Base-by-base conservation (phyloP, 805 yeast species). In the Saturnispora besseyi region DNA sequence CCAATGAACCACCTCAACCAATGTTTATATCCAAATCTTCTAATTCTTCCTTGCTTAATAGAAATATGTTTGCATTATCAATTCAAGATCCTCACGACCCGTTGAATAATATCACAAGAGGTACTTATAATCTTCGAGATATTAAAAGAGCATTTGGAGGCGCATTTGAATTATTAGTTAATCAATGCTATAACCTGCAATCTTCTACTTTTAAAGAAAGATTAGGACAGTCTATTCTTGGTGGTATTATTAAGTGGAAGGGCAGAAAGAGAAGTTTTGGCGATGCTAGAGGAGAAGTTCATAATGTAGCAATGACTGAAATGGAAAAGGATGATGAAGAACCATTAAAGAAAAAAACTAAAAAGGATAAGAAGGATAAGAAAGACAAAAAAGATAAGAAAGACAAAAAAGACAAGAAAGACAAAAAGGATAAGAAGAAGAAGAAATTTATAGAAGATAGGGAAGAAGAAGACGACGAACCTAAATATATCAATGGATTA, bases 81-180 rank as follows among this genome's bases (percentile, higher is more conserved):
- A 85, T 91, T 30, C 91, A 85, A 64, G 98, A 91, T 62, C 98
- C 98, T 1, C 82, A 84, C 45, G 96, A 90, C 60, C 70, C 81
- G 2, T 55, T 70, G n/a, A 91, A 91, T 61, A 91, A 91, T 62
- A 83, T 91, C 44, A 81, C 93, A 43, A 73, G 96, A 57, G 87
- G 96, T 4, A 81, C 95, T 1, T 87, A 81, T 68, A 89, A 89
- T 62, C 69, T 87, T 40, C 67, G 87, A 36, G 87, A 83, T 58
- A 75, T 91, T 50, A 87, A 85, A 61, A 81, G 87, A 57, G 87
- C 96, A 0, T 89, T 91, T 68, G 82, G 83, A 15, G 96, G 96
- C 38, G 96, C 96, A 0, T 89, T 74, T 68, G 93, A 86, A 60
- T 62, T 88, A 48, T 68, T 89, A 33, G 77, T 81, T 0, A 84